These are phyloP conservation scores for Aspergillus texensis DNA, from an alignment of 2,329 filamentous ascomycete species.

Conservation along the genomic window DNA sequence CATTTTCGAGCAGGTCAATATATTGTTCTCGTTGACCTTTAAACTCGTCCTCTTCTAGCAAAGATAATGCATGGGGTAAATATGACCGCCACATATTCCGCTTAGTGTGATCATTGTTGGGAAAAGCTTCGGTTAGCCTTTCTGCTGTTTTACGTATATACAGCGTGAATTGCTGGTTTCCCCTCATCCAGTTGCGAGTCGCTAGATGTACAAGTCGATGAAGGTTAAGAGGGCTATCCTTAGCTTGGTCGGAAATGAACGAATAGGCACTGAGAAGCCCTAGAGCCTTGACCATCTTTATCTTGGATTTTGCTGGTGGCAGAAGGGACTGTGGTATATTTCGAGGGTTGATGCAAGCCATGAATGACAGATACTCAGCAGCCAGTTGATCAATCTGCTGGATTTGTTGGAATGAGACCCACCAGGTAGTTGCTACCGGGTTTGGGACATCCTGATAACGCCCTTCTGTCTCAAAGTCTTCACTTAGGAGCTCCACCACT, in stretches of 20 bases:
- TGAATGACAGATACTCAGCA: slow-evolving; percentile 36
- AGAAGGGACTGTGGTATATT: slow-evolving; percentile 39
- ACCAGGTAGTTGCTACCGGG: slow-evolving; percentile 14
- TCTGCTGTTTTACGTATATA: slow-evolving; percentile 4
- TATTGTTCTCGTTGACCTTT: neutral
- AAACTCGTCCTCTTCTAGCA: slow-evolving; percentile 7
- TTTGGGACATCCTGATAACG: slow-evolving; percentile 14
- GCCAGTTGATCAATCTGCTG: slow-evolving; percentile 31
- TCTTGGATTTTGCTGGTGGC: slow-evolving; percentile 19
- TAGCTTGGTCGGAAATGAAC: slow-evolving; percentile 14
- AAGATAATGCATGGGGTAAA: slow-evolving; percentile 22
- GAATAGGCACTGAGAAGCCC: slow-evolving; percentile 27
- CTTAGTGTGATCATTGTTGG: slow-evolving; percentile 10
- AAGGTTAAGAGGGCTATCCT: slow-evolving; percentile 18
- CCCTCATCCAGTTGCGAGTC: slow-evolving; percentile 30
- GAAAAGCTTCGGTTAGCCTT: slow-evolving; percentile 16
- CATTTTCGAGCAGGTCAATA: neutral
- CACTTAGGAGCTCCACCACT: slow-evolving; percentile 11
- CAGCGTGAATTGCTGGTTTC: neutral
- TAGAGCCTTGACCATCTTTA: slow-evolving; percentile 24
- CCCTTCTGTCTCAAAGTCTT: slow-evolving; percentile 13
- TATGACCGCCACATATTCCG: slow-evolving; percentile 20
- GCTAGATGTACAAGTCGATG: slow-evolving; percentile 36
- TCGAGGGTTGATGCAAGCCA: slow-evolving; percentile 28
- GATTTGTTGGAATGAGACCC: slow-evolving; percentile 16